Percentiles rank a stretch among this genome's conserved stretches.
Evolutionary conservation across 352 stramenopile genomes (phyloP).

Genomic region (Pythium volutum): DNA sequence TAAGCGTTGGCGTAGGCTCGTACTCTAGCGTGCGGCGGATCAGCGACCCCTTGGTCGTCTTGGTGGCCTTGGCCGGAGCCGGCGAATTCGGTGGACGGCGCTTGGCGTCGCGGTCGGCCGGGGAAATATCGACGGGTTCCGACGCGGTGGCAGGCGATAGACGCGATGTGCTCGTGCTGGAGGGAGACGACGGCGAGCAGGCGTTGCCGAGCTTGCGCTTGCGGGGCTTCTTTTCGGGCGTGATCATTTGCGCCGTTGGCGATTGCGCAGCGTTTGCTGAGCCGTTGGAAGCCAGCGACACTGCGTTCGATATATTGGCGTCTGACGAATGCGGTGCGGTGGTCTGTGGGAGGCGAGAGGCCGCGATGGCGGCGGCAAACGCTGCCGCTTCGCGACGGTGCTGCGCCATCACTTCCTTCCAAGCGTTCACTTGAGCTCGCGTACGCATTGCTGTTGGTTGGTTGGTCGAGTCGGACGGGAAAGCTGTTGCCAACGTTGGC

Average conservation of each 20-base stretch:
- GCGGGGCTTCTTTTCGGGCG: conserved; percentile 13
- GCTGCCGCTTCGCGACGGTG: conserved; percentile 16
- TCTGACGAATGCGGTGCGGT: background rate
- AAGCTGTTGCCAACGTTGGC: background rate
- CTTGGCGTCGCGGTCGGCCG: conserved; percentile 8
- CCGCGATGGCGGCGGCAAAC: conserved; percentile 19
- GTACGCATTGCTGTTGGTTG: conserved; percentile 17
- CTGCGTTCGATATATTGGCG: background rate
- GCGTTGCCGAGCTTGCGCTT: conserved; percentile 17
- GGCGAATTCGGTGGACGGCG: background rate
- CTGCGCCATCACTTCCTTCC: conserved; percentile 10
- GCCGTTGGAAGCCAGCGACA: background rate
- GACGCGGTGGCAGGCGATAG: background rate
- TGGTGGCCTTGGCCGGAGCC: background rate
- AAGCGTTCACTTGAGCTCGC: conserved; percentile 16
- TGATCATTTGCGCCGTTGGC: background rate
- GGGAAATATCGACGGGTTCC: conserved; percentile 13
- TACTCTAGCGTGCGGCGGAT: conserved; percentile 27
- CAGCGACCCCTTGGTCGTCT: background rate
- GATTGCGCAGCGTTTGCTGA: background rate
- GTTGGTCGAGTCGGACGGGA: background rate
- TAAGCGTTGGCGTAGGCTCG: background rate
- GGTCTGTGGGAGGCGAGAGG: background rate
- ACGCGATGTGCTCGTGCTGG: background rate
- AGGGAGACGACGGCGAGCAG: background rate